Conservation (phyloP, 306 rosid genomes). For the Pterocarpus macrocarpus region DNA sequence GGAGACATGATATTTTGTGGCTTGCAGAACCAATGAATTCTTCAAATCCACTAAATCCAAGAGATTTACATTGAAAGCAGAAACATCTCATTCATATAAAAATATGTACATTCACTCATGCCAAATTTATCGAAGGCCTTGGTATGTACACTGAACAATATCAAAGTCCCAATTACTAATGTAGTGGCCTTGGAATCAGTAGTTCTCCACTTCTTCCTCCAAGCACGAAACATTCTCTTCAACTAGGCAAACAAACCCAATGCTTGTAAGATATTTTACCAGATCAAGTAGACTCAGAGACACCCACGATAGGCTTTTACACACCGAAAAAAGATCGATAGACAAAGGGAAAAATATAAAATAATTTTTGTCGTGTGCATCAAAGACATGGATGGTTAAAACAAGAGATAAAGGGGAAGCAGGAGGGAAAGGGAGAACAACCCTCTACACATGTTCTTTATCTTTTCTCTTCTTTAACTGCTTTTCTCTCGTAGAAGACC, state of each 20-base stretch:
- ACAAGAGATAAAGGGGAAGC: constrained; percentile 17
- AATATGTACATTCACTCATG: constrained; percentile 6
- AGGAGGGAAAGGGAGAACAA: constrained; percentile 28
- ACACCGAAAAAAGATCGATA: background rate
- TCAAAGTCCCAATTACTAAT: constrained; percentile 31
- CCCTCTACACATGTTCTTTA: constrained; percentile 34
- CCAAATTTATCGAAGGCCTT: constrained; percentile 21
- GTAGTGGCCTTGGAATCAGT: constrained; percentile 36
- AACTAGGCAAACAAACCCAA: constrained; percentile 18
- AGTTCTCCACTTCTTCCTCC: background rate
- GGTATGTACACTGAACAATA: background rate
- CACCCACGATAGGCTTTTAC: constrained; percentile 3
- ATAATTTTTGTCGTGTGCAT: constrained; percentile 11
- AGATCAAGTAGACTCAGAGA: constrained; percentile 1
- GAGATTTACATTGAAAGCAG: background rate
- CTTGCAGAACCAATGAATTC: constrained; percentile 52
- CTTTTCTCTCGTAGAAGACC: constrained; percentile 43
- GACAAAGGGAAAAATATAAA: background rate
- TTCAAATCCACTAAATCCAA: constrained; percentile 44
- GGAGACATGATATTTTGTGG: constrained; percentile 34
- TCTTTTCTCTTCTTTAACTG: constrained; percentile 38
- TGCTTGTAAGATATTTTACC: constrained; percentile 12
- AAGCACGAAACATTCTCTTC: constrained; percentile 53
- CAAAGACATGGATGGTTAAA: too few relatives aligned
- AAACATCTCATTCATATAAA: constrained; percentile 7